These are phyloP conservation scores for Termitomyces sp. DNA, from an alignment of 768 basidiomycete genomes.

Conservation along the genomic window DNA sequence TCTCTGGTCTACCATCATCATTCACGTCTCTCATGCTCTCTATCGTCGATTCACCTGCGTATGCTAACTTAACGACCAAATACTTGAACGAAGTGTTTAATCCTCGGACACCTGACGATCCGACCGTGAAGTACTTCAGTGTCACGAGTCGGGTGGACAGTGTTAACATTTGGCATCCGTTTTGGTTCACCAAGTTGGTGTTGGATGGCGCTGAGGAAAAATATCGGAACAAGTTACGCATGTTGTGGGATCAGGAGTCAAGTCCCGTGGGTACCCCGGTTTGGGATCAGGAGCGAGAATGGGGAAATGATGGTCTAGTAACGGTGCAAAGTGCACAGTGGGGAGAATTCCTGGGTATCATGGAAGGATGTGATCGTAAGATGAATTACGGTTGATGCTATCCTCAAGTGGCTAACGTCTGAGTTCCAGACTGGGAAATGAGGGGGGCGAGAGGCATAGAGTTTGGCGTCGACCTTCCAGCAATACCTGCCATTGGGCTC, in stretches of 20 bases:
- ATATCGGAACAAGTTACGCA: constrained; percentile 43
- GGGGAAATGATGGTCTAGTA: constrained; percentile 93
- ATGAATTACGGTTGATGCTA: background rate
- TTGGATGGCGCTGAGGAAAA: constrained; percentile 79
- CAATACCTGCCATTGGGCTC: constrained; percentile 41
- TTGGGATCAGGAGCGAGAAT: constrained; percentile 51
- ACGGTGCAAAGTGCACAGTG: constrained; percentile 90
- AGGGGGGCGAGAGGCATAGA: constrained; percentile 83
- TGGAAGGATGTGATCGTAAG: constrained; percentile 84
- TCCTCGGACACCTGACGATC: constrained; percentile 74
- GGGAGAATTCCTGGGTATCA: constrained; percentile 91
- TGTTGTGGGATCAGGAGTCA: constrained; percentile 28
- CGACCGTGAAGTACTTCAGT: constrained; percentile 87
- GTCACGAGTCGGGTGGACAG: constrained; percentile 74
- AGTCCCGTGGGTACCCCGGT: constrained; percentile 26
- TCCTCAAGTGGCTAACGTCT: background rate
- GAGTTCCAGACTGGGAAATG: constrained; percentile 77
- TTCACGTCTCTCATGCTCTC: constrained; percentile 87
- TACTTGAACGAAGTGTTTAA: constrained; percentile 83
- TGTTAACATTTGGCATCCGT: constrained; percentile 84
- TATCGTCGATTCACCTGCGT: constrained; percentile 93
- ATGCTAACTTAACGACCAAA: constrained; percentile 85
- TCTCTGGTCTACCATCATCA: constrained; percentile 71
- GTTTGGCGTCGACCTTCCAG: constrained; percentile 57
- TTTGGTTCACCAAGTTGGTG: constrained; percentile 96